Evolutionary conservation across 129 eudicot genomes (phyloP).

Genomic region (Helianthus tuberosus): DNA sequence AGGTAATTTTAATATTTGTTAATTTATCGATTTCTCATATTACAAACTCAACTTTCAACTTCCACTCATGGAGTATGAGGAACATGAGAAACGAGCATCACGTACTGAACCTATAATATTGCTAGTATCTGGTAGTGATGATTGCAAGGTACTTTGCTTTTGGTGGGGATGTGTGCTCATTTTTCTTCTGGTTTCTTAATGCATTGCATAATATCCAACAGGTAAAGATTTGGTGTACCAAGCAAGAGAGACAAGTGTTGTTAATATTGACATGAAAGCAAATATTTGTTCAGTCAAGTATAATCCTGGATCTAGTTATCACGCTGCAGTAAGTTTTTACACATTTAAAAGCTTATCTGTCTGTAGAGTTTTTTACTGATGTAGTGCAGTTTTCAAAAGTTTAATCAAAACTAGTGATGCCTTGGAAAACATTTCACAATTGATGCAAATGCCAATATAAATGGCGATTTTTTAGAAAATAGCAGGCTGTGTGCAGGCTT

Average conservation of each 20-base stretch:
- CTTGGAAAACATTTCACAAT: no score
- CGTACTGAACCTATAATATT: constrained; percentile 75
- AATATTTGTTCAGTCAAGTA: constrained; percentile 94
- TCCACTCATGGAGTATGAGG: constrained; percentile 70
- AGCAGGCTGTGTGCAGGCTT: no score
- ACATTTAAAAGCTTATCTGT: not conserved
- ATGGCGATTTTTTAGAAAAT: no score
- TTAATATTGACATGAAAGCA: constrained; percentile 94
- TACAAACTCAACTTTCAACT: not conserved
- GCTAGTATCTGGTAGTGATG: constrained; percentile 97
- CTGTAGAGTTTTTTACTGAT: no score
- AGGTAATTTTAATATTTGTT: constrained; percentile 48
- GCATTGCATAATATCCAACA: constrained; percentile 18
- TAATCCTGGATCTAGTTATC: constrained; percentile 91
- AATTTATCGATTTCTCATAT: not conserved
- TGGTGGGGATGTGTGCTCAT: no score
- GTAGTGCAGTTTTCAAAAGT: no score
- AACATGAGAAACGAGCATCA: constrained; percentile 97
- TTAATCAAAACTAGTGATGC: no score
- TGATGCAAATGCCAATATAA: no score
- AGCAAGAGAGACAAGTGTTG: constrained; percentile 91
- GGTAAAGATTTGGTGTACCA: constrained; percentile 97
- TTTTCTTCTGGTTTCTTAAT: no score
- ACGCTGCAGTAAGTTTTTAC: constrained; percentile 67
- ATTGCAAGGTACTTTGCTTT: constrained; percentile 69